These are phyloP conservation scores for Candida piceae DNA, from an alignment of 805 yeast genomes.

Conservation along the genomic window DNA sequence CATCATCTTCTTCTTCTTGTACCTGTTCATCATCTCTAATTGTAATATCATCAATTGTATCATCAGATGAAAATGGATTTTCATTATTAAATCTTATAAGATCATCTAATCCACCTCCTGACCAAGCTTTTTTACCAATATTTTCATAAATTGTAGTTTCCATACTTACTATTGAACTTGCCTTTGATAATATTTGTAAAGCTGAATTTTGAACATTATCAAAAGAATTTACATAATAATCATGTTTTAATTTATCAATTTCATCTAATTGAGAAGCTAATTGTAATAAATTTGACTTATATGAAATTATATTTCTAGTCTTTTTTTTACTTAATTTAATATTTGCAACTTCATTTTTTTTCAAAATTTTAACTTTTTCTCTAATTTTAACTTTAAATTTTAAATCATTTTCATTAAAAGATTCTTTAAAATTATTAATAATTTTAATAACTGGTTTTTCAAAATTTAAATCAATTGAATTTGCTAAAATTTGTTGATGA, in stretches of 20 bases:
- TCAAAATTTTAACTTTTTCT: constrained; percentile 45
- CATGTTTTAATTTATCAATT: constrained; percentile 69
- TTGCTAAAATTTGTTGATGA: constrained; percentile 67
- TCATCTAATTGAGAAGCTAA: constrained; percentile 75
- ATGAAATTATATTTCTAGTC: constrained; percentile 60
- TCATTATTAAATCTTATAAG: constrained; percentile 8
- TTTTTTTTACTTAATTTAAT: constrained; percentile 52
- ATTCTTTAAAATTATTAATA: constrained; percentile 38
- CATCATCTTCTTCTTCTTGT: neutral
- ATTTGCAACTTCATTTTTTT: constrained; percentile 58
- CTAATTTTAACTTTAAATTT: constrained; percentile 51
- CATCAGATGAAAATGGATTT: constrained; percentile 7
- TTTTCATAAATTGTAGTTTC: constrained; percentile 79
- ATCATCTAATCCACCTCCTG: constrained; percentile 81
- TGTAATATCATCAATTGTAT: constrained; percentile 4
- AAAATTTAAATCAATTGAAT: constrained; percentile 49
- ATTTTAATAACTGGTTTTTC: constrained; percentile 46
- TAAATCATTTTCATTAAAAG: constrained; percentile 44
- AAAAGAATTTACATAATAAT: constrained; percentile 62
- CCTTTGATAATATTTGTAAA: constrained; percentile 42
- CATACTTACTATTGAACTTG: constrained; percentile 67
- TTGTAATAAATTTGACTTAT: constrained; percentile 60
- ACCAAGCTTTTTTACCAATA: constrained; percentile 79
- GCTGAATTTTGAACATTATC: constrained; percentile 61
- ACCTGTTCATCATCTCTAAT: neutral